Percentiles rank a stretch among this genome's conserved stretches.
These are phyloP conservation scores for Priceomyces haplophilus DNA, from an alignment of 805 yeast genomes.

Conservation along the genomic window DNA sequence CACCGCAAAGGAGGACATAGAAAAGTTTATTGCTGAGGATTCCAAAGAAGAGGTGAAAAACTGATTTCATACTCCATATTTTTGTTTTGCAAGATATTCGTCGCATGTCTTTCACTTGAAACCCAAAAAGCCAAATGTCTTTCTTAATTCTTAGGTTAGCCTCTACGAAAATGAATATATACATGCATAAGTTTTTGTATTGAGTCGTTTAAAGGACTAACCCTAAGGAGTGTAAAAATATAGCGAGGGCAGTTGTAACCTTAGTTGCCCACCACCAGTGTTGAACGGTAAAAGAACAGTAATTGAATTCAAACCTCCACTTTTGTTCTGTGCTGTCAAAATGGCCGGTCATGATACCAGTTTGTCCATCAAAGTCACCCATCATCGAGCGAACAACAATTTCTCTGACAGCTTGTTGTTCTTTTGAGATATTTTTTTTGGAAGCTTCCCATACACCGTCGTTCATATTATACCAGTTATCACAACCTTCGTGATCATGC, in stretches of 20 bases:
- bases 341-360: conserved; percentile 79
- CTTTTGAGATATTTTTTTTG: conserved; percentile 26
- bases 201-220: conserved; percentile 1
- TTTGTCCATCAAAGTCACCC: conserved; percentile 93
- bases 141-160: too few relatives aligned
- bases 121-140: too few relatives aligned
- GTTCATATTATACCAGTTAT: conserved; percentile 52
- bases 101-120: too few relatives aligned
- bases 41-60: conserved; percentile 3
- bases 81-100: too few relatives aligned
- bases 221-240: conserved; percentile 27
- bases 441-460: conserved; percentile 59
- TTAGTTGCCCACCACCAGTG: conserved; percentile 96
- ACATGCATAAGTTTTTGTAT: too few relatives aligned
- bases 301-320: conserved; percentile 68
- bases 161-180: too few relatives aligned
- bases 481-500: conserved; percentile 96
- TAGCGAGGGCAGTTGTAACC: conserved; percentile 34
- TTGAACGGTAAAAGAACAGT: conserved; percentile 83
- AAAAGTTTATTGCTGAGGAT: conserved; percentile 34
- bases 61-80: too few relatives aligned
- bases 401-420: conserved; percentile 54
- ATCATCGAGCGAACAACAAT: conserved; percentile 88
- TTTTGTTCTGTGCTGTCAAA: conserved; percentile 39
- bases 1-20: conserved; percentile 57